Evolutionary conservation across 768 basidiomycete species (phyloP), one percentile per base, ranked within the genome.

Genomic region (Melanogaster broomeanus): DNA sequence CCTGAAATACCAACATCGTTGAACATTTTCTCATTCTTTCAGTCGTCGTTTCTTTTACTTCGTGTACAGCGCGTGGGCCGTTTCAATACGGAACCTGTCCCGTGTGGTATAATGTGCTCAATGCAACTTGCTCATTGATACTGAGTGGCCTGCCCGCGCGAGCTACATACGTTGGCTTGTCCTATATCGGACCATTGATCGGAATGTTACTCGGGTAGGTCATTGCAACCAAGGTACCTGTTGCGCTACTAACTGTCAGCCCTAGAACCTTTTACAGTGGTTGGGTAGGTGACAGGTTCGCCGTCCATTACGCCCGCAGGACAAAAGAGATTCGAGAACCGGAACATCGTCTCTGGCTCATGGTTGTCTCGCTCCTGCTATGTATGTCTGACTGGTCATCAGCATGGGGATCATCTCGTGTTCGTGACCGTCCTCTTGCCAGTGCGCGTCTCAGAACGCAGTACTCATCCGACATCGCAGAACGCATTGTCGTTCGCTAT

Each of bases 61-160:
- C n/a, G n/a, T n/a, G n/a, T n/a, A n/a, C n/a, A n/a, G n/a, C n/a
- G n/a, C n/a, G n/a, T n/a, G 56, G 60, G 56, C 57, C 41, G 57
- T 62, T 62, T 34, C 60, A 59, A 37, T 62, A 62, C 25, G 61
- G 61, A 11, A 45, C 49, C 2, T 53, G 53, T 52, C 52, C 62
- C 10, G 57, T 61, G 41, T 62, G 61, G 61, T 62, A 59, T 34
- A 62, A 62, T 22, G 60, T 62, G 9, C 54, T 62, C 35, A 61
- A 62, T 35, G 60, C 57, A 27, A 62, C 60, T 2, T 54, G 45
- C 22, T 62, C 61, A 6, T 44, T 58, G 39, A 62, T 62, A 15
- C 38, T 62, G 19, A 60, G 61, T 16, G 35, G 33, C n/a, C 30
- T 52, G 12, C 61, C 61, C 41, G 51, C n/a, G 54, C 61, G n/a